Percentiles rank a stretch among this genome's conserved stretches.
Conservation (phyloP, 1,139 yeast genomes). For the Geotrichum klebahnii region DNA sequence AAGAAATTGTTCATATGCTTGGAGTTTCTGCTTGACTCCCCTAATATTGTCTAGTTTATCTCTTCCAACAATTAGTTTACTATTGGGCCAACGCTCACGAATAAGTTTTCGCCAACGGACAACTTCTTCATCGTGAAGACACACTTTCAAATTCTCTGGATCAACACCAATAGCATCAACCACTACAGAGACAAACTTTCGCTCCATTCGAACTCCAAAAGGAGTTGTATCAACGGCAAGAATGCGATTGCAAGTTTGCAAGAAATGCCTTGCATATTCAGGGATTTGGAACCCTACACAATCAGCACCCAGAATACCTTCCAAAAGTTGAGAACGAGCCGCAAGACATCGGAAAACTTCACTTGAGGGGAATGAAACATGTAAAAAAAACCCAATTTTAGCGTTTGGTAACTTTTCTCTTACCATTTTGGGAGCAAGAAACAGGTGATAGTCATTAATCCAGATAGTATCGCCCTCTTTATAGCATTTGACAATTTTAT, state of each 20-base stretch:
- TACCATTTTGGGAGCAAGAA: slow-evolving; percentile 82
- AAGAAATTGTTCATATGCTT: slow-evolving; percentile 81
- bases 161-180: slow-evolving; percentile 87
- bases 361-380: slow-evolving; percentile 91
- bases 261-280: slow-evolving; percentile 89
- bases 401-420: slow-evolving; percentile 74
- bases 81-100: slow-evolving; percentile 67
- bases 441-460: slow-evolving; percentile 91
- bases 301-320: slow-evolving; percentile 87
- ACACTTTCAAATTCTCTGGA: slow-evolving; percentile 51
- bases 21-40: slow-evolving; percentile 80
- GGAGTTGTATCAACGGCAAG: slow-evolving; percentile 76
- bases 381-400: slow-evolving; percentile 85
- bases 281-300: slow-evolving; percentile 84
- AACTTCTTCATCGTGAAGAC: slow-evolving; percentile 52
- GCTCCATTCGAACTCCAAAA: slow-evolving; percentile 55
- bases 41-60: slow-evolving; percentile 85
- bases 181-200: slow-evolving; percentile 61
- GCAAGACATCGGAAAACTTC: slow-evolving; percentile 95
- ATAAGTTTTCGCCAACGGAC: slow-evolving; percentile 65
- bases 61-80: slow-evolving; percentile 70
- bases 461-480: slow-evolving; percentile 70
- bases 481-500: slow-evolving; percentile 62
- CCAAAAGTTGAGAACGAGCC: slow-evolving; percentile 68
- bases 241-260: slow-evolving; percentile 83